phyloP scores from a whole-genome alignment of 805 yeast genomes.

The Cyberlindnera xishuangbannaensis region DNA sequence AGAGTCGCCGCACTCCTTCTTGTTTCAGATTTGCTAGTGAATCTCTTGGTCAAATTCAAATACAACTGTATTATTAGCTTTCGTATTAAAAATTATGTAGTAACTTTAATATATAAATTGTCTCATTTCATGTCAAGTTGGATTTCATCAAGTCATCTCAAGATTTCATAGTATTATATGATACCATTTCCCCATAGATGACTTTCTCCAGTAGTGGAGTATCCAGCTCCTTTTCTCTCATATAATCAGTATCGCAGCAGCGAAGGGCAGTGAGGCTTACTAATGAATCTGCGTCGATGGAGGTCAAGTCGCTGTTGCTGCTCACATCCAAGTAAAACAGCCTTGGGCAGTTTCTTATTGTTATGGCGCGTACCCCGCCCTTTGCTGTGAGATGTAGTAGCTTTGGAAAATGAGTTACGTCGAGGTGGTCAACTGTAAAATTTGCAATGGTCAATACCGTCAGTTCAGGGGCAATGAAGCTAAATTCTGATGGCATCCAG shows the following conservation, averaged over 20 bases:
- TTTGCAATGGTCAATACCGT: constrained; percentile 5
- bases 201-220: background rate
- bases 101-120: no score
- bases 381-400: constrained; percentile 6
- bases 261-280: background rate
- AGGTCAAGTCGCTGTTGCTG: background rate
- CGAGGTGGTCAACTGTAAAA: constrained; percentile 7
- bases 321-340: background rate
- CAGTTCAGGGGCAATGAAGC: constrained; percentile 10
- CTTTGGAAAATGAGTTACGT: constrained; percentile 3
- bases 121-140: no score
- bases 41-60: no score
- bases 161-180: no score
- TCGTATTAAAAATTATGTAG: no score
- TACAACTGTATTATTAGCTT: no score
- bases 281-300: background rate
- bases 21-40: no score
- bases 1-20: no score
- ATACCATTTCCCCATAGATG: background rate
- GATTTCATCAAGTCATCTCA: no score
- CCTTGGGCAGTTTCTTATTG: background rate
- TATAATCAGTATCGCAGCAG: background rate
- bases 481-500: constrained; percentile 6
- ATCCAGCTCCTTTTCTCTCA: background rate
- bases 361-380: constrained; percentile 11